These are phyloP conservation scores for Neurospora sp. DNA, from an alignment of 495 filamentous ascomycete species.

Conservation along the genomic window DNA sequence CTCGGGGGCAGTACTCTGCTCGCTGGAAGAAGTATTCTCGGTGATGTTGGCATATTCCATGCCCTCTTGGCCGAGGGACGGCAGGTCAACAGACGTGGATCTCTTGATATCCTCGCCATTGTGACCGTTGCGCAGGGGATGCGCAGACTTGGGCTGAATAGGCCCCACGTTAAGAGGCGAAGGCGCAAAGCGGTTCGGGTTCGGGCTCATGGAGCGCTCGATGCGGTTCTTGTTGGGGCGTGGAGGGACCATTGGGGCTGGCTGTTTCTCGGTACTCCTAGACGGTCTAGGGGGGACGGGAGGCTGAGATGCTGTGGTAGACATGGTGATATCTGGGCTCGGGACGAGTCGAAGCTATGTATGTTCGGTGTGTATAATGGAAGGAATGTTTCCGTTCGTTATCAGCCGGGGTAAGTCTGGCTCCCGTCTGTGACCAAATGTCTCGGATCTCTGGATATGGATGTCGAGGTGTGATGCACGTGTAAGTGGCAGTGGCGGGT, in stretches of 20 bases:
- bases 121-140: slow-evolving; percentile 25
- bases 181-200: slow-evolving; percentile 66
- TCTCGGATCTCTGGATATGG: background rate
- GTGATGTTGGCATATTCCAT: slow-evolving; percentile 67
- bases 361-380: background rate
- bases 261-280: slow-evolving; percentile 32
- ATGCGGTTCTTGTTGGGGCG: slow-evolving; percentile 54
- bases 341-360: background rate
- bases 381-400: background rate
- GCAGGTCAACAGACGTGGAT: slow-evolving; percentile 69
- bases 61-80: slow-evolving; percentile 81
- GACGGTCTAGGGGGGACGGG: slow-evolving; percentile 57
- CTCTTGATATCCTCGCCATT: slow-evolving; percentile 46
- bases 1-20: slow-evolving; percentile 37
- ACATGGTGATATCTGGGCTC: slow-evolving; percentile 17
- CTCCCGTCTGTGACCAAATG: background rate
- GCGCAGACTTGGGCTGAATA: slow-evolving; percentile 19
- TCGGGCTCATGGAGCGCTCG: slow-evolving; percentile 71
- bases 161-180: slow-evolving; percentile 70
- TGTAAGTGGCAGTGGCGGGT: background rate
- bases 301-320: slow-evolving; percentile 43
- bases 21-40: slow-evolving; percentile 18
- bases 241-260: slow-evolving; percentile 54
- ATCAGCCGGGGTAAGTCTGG: background rate
- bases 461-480: slow-evolving; percentile 4